phyloP scores from a whole-genome alignment of 2,329 filamentous ascomycete genomes.

The Chrysosporium keratinophilum region DNA sequence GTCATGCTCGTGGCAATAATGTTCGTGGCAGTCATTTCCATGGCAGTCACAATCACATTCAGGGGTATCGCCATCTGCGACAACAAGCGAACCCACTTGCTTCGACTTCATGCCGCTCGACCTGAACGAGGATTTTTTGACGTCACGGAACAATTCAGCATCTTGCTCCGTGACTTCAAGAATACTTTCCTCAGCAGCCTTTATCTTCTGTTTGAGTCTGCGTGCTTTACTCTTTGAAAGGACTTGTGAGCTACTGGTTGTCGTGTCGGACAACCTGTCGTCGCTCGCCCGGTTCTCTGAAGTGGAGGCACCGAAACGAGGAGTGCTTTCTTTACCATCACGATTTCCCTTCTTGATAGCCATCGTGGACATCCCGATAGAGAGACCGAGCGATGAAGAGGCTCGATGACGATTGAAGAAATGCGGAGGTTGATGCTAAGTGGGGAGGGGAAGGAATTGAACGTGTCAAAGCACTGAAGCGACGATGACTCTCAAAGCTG shows the following conservation, averaged over 20 bases:
- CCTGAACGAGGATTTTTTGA: not conserved
- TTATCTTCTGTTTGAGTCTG: not conserved
- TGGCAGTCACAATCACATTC: too few relatives aligned
- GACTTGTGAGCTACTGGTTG: not conserved
- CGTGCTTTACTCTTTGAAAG: not conserved
- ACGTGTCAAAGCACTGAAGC: too few relatives aligned
- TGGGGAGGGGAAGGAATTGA: too few relatives aligned
- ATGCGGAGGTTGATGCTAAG: too few relatives aligned
- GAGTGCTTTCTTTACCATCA: not conserved
- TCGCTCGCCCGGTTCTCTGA: not conserved
- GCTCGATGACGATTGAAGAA: too few relatives aligned
- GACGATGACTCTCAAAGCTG: too few relatives aligned
- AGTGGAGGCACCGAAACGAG: too few relatives aligned
- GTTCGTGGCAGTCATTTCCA: too few relatives aligned
- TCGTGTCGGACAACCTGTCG: not conserved
- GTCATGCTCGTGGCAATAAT: too few relatives aligned
- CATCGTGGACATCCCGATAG: not conserved
- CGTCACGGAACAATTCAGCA: not conserved
- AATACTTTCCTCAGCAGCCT: not conserved
- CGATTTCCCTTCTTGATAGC: not conserved
- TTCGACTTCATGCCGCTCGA: not conserved
- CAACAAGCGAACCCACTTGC: not conserved
- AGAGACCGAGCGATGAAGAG: not conserved
- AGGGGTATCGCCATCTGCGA: too few relatives aligned
- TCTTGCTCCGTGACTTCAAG: not conserved